Evolutionary conservation across 192 early-diverging fungal genomes (phyloP), one percentile per base, ranked within the genome.

Genomic region (Mycoemilia scoparia): DNA sequence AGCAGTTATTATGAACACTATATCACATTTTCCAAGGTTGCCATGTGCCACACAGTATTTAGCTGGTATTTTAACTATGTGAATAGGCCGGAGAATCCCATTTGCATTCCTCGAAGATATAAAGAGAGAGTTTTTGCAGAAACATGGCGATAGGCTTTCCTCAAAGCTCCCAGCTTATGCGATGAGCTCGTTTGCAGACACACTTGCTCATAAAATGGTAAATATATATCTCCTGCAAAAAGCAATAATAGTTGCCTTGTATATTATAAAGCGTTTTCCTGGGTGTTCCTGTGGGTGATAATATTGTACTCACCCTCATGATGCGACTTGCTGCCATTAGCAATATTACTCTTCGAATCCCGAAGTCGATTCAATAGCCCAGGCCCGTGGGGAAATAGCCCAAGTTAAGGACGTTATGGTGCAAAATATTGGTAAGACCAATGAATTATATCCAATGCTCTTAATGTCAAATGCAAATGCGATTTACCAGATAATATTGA

Each of bases 391-490:
- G 16, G 84, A 89, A 55, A 85, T 93, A 45, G 81, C 86, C 34
- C 84, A 87, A 58, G 86, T 89, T 38, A 79, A 79, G 52, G 84
- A 87, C 64, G 83, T 89, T 26, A 89, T 93, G 86, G 81, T 85
- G 17, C 73, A 82, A 55, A 93, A 93, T 47, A 93, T 93, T 42
- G n/a, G n/a, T n/a, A n/a, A n/a, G n/a, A n/a, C n/a, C 12, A 29
- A 29, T 29, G 12, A n/a, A 29, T n/a, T n/a, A 29, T n/a, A 29
- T 29, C 28, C 12, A 12, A 12, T n/a, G 12, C n/a, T n/a, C 28
- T 29, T 12, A 12, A 29, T 29, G 28, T 12, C n/a, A 29, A 29
- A 29, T 29, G n/a, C n/a, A n/a, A 29, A 2, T 28, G 13, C 10
- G 10, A 2, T 46, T 2, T 3, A n/a, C 13, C 5, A 24, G 21